These are phyloP conservation scores for Fusarium fracticaudum DNA, from an alignment of 2,329 filamentous ascomycete genomes.

Conservation along the genomic window DNA sequence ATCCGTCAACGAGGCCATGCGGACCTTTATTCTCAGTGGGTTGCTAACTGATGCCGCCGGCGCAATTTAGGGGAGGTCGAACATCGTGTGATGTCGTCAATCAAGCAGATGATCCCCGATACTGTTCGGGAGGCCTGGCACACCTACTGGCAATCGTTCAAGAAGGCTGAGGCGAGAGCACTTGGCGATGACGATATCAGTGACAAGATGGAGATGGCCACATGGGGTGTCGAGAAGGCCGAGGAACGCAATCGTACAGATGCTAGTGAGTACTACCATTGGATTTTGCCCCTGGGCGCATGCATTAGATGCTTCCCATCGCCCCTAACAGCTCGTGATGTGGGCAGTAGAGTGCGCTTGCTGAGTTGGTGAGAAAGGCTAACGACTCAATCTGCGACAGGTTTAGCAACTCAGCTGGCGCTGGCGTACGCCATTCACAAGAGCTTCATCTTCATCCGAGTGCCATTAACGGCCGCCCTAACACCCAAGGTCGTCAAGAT, in stretches of 20 bases:
- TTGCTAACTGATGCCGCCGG: conserved; percentile 24
- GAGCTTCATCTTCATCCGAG: conserved; percentile 95
- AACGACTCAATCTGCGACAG: conserved; percentile 50
- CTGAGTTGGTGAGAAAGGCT: conserved; percentile 28
- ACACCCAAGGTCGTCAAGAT: conserved; percentile 95
- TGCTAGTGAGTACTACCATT: conserved; percentile 72
- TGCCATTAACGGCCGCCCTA: conserved; percentile 88
- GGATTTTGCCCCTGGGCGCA: conserved; percentile 8
- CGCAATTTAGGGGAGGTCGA: conserved; percentile 65
- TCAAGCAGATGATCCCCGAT: conserved; percentile 68
- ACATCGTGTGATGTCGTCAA: conserved; percentile 70
- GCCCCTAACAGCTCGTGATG: background rate
- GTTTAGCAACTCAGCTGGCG: conserved; percentile 82
- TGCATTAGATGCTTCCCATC: conserved; percentile 1
- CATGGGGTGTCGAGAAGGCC: conserved; percentile 72
- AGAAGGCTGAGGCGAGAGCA: conserved; percentile 55
- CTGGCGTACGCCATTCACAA: conserved; percentile 98
- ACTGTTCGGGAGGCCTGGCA: conserved; percentile 63
- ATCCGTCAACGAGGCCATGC: conserved; percentile 1
- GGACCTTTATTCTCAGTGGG: background rate
- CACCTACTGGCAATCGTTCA: conserved; percentile 59
- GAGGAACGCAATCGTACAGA: conserved; percentile 68
- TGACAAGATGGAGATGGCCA: conserved; percentile 60
- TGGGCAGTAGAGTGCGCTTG: conserved; percentile 8
- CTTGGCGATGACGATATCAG: conserved; percentile 55